Percentiles rank a stretch among this genome's conserved stretches.
These are phyloP conservation scores for Magnaporthiopsis poae DNA, from an alignment of 2,329 filamentous ascomycete genomes.

Conservation along the genomic window DNA sequence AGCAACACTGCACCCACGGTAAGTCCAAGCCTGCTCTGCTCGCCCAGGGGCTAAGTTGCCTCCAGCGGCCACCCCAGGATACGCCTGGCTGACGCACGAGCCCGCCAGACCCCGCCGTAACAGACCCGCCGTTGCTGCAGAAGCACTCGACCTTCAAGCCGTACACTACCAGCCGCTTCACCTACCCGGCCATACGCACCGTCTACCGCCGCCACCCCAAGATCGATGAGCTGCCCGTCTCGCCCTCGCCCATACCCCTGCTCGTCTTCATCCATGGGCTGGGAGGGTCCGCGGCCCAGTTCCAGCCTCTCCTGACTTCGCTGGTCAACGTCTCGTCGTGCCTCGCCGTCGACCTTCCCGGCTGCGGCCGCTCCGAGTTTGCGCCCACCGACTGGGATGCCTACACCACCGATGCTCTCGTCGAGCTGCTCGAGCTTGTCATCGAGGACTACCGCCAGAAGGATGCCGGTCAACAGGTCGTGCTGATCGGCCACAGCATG, in stretches of 20 bases:
- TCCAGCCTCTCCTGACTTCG: constrained; percentile 69
- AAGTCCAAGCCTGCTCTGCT: neutral
- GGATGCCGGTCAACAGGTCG: constrained; percentile 54
- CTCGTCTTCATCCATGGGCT: constrained; percentile 88
- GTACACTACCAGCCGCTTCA: constrained; percentile 61
- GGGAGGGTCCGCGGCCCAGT: constrained; percentile 85
- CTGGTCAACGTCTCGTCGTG: constrained; percentile 76
- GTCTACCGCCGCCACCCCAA: constrained; percentile 79
- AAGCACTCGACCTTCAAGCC: constrained; percentile 62
- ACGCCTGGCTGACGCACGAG: neutral
- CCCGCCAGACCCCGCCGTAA: constrained; percentile 32
- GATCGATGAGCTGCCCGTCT: constrained; percentile 65
- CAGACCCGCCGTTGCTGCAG: constrained; percentile 70
- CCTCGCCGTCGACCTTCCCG: constrained; percentile 79
- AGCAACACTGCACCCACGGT: neutral
- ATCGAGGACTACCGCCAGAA: constrained; percentile 65
- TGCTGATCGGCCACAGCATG: constrained; percentile 83
- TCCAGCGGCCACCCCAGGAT: neutral
- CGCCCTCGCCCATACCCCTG: constrained; percentile 66
- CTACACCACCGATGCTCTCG: constrained; percentile 67
- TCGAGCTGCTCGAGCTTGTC: constrained; percentile 62
- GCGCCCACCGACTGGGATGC: constrained; percentile 61
- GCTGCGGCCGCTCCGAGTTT: constrained; percentile 75
- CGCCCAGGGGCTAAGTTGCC: no score
- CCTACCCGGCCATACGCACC: constrained; percentile 67